These are phyloP conservation scores for Limonium bicolor DNA, from an alignment of 148 eudicot genomes.

Conservation along the genomic window DNA sequence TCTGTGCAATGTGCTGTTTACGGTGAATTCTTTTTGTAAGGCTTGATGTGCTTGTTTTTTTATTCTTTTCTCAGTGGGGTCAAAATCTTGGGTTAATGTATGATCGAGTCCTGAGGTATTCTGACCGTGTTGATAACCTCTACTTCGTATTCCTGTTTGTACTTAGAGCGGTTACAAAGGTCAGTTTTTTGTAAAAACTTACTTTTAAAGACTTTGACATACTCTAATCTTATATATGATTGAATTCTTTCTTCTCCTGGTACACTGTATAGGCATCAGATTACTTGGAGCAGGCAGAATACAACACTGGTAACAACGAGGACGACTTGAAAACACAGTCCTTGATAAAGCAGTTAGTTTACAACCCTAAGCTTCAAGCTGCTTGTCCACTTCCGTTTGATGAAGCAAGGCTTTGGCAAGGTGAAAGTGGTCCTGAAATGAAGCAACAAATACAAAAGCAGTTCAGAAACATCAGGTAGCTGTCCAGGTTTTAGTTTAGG, in stretches of 20 bases:
- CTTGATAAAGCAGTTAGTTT: slow-evolving; percentile 60
- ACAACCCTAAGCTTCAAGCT: slow-evolving; percentile 55
- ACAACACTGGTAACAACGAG: slow-evolving; percentile 71
- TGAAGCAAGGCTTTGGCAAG: slow-evolving; percentile 94
- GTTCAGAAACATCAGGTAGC: slow-evolving; percentile 32
- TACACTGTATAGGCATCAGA: slow-evolving; percentile 43
- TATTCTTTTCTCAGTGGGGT: slow-evolving; percentile 93
- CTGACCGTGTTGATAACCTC: slow-evolving; percentile 84
- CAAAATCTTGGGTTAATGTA: slow-evolving; percentile 56
- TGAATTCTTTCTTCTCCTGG: background rate
- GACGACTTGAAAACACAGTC: slow-evolving; percentile 88
- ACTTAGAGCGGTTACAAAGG: slow-evolving; percentile 94
- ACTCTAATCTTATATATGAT: background rate
- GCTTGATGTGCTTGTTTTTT: background rate
- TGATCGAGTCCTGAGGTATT: slow-evolving; percentile 69
- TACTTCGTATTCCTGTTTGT: slow-evolving; percentile 90
- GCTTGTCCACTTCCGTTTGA: slow-evolving; percentile 97
- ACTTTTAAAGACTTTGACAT: background rate
- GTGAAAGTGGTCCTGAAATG: slow-evolving; percentile 80
- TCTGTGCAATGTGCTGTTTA: too few species aligned
- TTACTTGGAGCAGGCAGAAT: slow-evolving; percentile 89
- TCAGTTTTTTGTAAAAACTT: slow-evolving; percentile 9
- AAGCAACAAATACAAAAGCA: slow-evolving; percentile 80
- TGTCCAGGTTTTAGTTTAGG: too few species aligned
- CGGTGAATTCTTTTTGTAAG: too few species aligned